Conservation (phyloP, 2,329 filamentous ascomycete species). For the Stemphylium beticola region DNA sequence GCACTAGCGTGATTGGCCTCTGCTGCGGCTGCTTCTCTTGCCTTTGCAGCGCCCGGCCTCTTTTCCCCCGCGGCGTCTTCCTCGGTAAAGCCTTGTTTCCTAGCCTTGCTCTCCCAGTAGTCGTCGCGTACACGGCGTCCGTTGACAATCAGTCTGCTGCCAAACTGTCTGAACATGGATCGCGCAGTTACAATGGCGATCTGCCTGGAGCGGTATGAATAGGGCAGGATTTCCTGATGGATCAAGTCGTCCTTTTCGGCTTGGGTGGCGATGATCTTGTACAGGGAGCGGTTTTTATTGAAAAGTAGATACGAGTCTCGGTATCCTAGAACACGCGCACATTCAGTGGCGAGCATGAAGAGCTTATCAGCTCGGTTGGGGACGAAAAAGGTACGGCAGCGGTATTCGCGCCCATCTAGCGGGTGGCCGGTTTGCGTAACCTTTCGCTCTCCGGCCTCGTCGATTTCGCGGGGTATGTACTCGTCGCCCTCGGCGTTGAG, state of each 20-base stretch:
- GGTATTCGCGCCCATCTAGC: constrained; percentile 82
- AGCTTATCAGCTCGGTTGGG: constrained; percentile 90
- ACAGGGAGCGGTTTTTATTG: constrained; percentile 96
- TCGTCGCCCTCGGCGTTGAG: constrained; percentile 88
- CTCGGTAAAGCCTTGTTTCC: constrained; percentile 97
- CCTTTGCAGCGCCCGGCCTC: constrained; percentile 87
- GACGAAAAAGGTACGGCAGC: constrained; percentile 91
- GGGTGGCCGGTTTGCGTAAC: constrained; percentile 83
- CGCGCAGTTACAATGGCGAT: constrained; percentile 97
- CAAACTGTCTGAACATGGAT: constrained; percentile 99
- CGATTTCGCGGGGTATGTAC: constrained; percentile 90
- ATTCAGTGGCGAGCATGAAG: constrained; percentile 98
- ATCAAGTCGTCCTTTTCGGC: constrained; percentile 97
- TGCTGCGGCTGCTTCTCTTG: constrained; percentile 79
- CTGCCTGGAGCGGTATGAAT: constrained; percentile 96
- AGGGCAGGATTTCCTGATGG: constrained; percentile 90
- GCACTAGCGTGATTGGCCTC: constrained; percentile 63
- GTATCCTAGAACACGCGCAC: constrained; percentile 90
- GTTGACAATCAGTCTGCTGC: constrained; percentile 88
- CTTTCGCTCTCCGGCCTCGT: constrained; percentile 94
- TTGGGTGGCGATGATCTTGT: constrained; percentile 97
- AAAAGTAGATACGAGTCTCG: constrained; percentile 97
- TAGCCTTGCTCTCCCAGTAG: constrained; percentile 97
- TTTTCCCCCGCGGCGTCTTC: constrained; percentile 96
- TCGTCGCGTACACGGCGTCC: constrained; percentile 93